Evolutionary conservation across 495 filamentous ascomycete species (phyloP).

Genomic region (Aspergillus leporis): DNA sequence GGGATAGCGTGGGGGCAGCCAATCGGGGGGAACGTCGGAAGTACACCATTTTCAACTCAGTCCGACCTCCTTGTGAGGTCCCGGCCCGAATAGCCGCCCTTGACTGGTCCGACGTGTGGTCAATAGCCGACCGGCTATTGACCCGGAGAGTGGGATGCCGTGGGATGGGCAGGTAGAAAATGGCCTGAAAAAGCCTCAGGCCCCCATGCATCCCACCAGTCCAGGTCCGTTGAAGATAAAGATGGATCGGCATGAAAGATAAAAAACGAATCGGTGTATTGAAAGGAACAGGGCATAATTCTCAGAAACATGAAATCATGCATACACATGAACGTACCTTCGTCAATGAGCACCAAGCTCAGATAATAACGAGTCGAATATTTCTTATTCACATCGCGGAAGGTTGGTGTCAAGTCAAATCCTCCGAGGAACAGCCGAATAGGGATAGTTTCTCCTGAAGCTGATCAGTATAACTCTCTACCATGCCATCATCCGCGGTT

Average conservation of each 20-base stretch:
- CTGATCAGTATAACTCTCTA: constrained; percentile 25
- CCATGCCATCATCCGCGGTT: neutral
- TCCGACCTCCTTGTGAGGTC: constrained; percentile 12
- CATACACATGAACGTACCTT: constrained; percentile 58
- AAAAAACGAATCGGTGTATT: neutral
- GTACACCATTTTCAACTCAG: neutral
- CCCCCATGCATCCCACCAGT: constrained; percentile 16
- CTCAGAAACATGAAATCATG: constrained; percentile 4
- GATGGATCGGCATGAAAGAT: neutral
- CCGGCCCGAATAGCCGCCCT: constrained; percentile 22
- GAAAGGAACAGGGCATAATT: constrained; percentile 1
- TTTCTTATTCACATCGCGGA: constrained; percentile 99
- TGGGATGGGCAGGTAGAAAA: constrained; percentile 13
- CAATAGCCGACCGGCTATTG: constrained; percentile 46
- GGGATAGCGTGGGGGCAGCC: constrained; percentile 41
- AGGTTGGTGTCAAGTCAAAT: constrained; percentile 96
- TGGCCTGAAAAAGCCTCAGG: constrained; percentile 10
- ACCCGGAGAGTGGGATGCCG: constrained; percentile 19
- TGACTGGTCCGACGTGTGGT: constrained; percentile 21
- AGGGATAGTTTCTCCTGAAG: constrained; percentile 88
- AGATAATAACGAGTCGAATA: constrained; percentile 98
- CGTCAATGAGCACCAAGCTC: constrained; percentile 93
- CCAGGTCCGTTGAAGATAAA: neutral
- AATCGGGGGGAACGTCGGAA: constrained; percentile 16
- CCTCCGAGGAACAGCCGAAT: constrained; percentile 97